Evolutionary conservation across 257 asterid genomes (phyloP), one percentile per base, ranked within the genome.

Genomic region (Solanum lignicaule): DNA sequence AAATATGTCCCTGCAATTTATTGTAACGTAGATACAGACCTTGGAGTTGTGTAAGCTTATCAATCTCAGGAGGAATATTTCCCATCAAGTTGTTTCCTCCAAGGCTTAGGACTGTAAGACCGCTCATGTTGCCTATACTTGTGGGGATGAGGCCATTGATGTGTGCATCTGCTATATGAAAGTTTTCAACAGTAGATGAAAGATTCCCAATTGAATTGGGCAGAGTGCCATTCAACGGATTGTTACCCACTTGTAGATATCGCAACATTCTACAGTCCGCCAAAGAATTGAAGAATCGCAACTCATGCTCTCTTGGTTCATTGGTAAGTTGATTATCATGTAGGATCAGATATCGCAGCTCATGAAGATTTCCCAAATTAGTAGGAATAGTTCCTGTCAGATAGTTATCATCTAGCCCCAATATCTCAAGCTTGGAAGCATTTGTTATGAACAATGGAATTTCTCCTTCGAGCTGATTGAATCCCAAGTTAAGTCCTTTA

Each of bases 151-250:
- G 31, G 1, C 94, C 92, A 14, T 14, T 83, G 72, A 92, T 73
- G 43, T 38, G 62, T 27, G 86, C 87, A 35, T 75, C 43, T 60
- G 13, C 83, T 21, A 87, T 72, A 43, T 36, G 11, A 58, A 92
- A 87, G 81, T 27, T 39, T 73, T 90, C 84, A 7, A 92, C 35
- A 2, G 89, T 60, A 83, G 87, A 87, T 13, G 93, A 90, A 6
- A 90, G 88, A 32, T 90, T 92, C 71, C 86, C 90, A 14, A 92
- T 65, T 35, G 92, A 86, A 82, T 39, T 36, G 29, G 93, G 93
- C n/a, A 90, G 84, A 85, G 83, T 72, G 7, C 87, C 93, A 29
- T 52, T n/a, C 8, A 90, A 90, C 0, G 85, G 90, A 68, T 90
- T 90, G 52, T 38, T 23, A 31, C 87, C 90, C 33, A 81, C 62